phyloP scores from a whole-genome alignment of 805 yeast species.

The Brettanomyces sp. region DNA sequence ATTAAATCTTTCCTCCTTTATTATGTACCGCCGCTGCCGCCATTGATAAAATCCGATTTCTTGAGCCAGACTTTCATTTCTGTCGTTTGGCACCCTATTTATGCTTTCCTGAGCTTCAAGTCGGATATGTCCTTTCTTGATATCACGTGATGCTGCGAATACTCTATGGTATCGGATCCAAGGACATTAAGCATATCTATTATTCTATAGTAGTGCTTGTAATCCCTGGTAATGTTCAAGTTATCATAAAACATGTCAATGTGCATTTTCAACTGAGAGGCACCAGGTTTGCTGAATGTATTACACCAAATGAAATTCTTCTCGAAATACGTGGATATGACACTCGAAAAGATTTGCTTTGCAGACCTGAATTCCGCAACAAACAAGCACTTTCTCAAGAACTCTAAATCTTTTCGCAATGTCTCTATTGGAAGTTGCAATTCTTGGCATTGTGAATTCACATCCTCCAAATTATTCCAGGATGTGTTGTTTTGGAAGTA shows the following conservation, averaged over 20 bases:
- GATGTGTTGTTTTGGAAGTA: conserved; percentile 23
- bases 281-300: conserved; percentile 27
- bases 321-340: conserved; percentile 28
- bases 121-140: background rate
- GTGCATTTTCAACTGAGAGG: conserved; percentile 25
- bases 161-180: background rate
- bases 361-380: conserved; percentile 21
- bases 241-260: conserved; percentile 22
- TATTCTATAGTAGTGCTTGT: conserved; percentile 12
- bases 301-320: conserved; percentile 29
- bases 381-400: conserved; percentile 23
- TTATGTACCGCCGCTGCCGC: no score
- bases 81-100: background rate
- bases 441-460: conserved; percentile 11
- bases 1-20: no score
- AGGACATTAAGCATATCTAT: conserved; percentile 12
- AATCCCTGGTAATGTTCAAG: conserved; percentile 15
- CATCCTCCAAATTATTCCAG: conserved; percentile 15
- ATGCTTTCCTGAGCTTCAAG: background rate
- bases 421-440: conserved; percentile 18
- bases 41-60: no score
- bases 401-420: conserved; percentile 20
- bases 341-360: conserved; percentile 16
- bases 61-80: no score
- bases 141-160: background rate